Percentiles rank a stretch among this genome's conserved stretches.
Evolutionary conservation across 2,329 filamentous ascomycete species (phyloP).

Genomic region (Paecilomyces sp.): DNA sequence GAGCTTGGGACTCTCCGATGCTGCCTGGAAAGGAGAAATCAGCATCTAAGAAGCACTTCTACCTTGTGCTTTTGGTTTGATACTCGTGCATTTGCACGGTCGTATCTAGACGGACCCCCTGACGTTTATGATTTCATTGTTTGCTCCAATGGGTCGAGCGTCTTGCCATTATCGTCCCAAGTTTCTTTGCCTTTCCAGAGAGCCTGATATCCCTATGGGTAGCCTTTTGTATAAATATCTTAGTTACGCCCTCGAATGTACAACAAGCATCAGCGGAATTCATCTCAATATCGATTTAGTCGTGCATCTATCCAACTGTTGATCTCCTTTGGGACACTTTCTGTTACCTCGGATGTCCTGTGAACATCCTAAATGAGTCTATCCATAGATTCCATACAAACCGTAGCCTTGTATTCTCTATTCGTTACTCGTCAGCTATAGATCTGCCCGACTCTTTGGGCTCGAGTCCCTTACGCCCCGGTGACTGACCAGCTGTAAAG

Average conservation of each 20-base stretch:
- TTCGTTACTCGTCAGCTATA: not conserved
- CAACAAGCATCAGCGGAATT: constrained; percentile 3
- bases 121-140: constrained; percentile 7
- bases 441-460: not conserved
- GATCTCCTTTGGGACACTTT: not conserved
- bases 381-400: not conserved
- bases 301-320: not conserved
- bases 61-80: constrained; percentile 6
- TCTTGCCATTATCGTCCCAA: constrained; percentile 5
- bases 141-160: constrained; percentile 3
- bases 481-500: not conserved
- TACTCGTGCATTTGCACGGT: not conserved
- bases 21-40: constrained; percentile 88
- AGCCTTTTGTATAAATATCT: constrained; percentile 17
- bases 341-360: not conserved
- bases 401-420: not conserved
- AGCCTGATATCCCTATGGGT: constrained; percentile 2
- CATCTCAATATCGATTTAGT: not conserved
- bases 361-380: not conserved
- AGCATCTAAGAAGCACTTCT: constrained; percentile 46
- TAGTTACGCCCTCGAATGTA: constrained; percentile 1
- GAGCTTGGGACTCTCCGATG: constrained; percentile 77
- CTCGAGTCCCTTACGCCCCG: not conserved
- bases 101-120: constrained; percentile 1
- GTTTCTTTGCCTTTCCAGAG: constrained; percentile 4